Percentiles rank a stretch among this genome's conserved stretches.
phyloP scores from a whole-genome alignment of 441 rosid genomes.

The Gossypium gossypioides region DNA sequence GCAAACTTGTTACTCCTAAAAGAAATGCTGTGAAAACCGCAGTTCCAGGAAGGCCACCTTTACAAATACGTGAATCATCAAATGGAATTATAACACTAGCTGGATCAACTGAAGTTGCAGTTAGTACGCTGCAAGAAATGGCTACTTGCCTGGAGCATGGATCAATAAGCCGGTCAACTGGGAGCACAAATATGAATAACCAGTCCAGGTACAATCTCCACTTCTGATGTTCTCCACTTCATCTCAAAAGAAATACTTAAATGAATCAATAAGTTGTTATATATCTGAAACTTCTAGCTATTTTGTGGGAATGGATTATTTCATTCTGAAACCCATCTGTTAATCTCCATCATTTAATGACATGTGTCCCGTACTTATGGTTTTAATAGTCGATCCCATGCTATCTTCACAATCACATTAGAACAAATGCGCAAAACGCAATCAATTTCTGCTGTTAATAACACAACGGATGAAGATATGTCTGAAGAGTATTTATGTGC shows the following conservation, averaged over 20 bases:
- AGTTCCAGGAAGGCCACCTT: conserved; percentile 34
- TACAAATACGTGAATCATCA: conserved; percentile 63
- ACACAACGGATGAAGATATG: conserved; percentile 35
- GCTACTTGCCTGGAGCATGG: conserved; percentile 57
- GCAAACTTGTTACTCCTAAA: conserved; percentile 28
- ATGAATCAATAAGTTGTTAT: neutral
- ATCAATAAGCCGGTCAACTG: conserved; percentile 49
- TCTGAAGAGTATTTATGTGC: conserved; percentile 55
- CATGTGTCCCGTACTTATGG: conserved; percentile 27
- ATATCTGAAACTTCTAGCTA: neutral
- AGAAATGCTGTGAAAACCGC: conserved; percentile 35
- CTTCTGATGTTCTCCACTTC: neutral
- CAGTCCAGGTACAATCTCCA: conserved; percentile 37
- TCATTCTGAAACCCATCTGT: conserved; percentile 1
- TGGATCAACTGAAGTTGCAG: conserved; percentile 50
- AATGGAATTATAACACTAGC: conserved; percentile 53
- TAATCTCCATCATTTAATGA: conserved; percentile 20
- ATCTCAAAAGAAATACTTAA: neutral
- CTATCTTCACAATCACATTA: conserved; percentile 65
- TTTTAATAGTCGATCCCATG: conserved; percentile 56
- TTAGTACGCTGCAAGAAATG: conserved; percentile 50
- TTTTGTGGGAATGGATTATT: neutral
- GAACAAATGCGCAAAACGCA: conserved; percentile 50
- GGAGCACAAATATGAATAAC: conserved; percentile 62
- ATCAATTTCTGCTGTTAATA: conserved; percentile 28